These are phyloP conservation scores for Salvia splendens DNA, from an alignment of 257 asterid species.

Conservation along the genomic window DNA sequence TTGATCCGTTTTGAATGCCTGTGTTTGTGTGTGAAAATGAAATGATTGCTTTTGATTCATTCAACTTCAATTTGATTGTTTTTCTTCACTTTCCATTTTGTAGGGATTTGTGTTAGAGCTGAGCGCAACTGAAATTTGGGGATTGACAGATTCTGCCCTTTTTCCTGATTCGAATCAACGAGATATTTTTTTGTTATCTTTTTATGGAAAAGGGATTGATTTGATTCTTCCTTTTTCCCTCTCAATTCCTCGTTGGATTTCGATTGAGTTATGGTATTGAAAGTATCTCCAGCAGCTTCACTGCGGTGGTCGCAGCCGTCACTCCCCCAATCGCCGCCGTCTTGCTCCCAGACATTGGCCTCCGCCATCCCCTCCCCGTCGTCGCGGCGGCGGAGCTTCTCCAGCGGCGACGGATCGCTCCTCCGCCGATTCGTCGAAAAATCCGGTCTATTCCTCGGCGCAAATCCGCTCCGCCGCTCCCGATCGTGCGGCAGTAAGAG, in stretches of 20 bases:
- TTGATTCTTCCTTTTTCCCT: background rate
- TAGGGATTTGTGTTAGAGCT: constrained; percentile 47
- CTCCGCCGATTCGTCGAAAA: constrained; percentile 44
- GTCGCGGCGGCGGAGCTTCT: constrained; percentile 48
- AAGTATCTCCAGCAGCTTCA: constrained; percentile 55
- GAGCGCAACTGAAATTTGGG: constrained; percentile 24
- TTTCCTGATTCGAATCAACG: constrained; percentile 35
- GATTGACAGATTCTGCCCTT: constrained; percentile 14
- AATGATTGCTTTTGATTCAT: constrained; percentile 26
- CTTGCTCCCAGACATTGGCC: constrained; percentile 65
- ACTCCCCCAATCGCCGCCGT: constrained; percentile 72
- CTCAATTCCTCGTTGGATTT: background rate
- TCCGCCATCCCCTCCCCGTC: constrained; percentile 63
- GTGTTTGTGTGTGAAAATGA: background rate
- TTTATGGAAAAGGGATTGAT: background rate
- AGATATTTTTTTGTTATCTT: background rate
- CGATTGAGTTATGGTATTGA: constrained; percentile 55
- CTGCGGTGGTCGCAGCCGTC: constrained; percentile 73
- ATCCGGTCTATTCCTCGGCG: constrained; percentile 43
- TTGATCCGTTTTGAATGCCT: constrained; percentile 60
- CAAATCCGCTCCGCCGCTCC: constrained; percentile 42
- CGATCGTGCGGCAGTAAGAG: constrained; percentile 44
- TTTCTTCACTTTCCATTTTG: constrained; percentile 35
- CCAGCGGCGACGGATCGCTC: constrained; percentile 49
- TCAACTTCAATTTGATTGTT: constrained; percentile 33